These are phyloP conservation scores for Fusarium marasasianum DNA, from an alignment of 2,329 filamentous ascomycete genomes.

Conservation along the genomic window DNA sequence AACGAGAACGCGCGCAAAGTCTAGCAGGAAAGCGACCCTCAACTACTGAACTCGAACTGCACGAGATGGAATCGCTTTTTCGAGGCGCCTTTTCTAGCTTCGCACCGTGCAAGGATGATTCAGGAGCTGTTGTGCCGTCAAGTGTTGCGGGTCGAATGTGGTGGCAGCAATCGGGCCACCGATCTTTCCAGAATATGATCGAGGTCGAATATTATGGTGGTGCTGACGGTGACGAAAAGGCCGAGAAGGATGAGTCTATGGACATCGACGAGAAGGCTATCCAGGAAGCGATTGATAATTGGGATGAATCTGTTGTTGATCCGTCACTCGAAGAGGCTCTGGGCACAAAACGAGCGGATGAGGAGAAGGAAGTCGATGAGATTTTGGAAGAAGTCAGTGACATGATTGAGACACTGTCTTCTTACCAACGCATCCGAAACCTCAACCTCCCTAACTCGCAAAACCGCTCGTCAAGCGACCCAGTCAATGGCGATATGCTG, in stretches of 20 bases:
- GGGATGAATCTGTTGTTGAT: conserved; percentile 67
- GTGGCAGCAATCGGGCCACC: conserved; percentile 78
- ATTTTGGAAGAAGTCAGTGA: conserved; percentile 78
- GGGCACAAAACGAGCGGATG: conserved; percentile 63
- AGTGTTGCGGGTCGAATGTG: conserved; percentile 75
- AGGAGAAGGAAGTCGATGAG: conserved; percentile 75
- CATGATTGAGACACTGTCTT: conserved; percentile 78
- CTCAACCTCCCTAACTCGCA: conserved; percentile 72
- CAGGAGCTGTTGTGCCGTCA: conserved; percentile 74
- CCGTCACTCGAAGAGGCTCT: conserved; percentile 65
- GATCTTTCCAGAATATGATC: conserved; percentile 71
- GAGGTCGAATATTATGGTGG: conserved; percentile 60
- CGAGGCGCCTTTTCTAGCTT: conserved; percentile 83
- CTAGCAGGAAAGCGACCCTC: conserved; percentile 68
- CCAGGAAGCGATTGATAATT: conserved; percentile 65
- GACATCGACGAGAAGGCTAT: conserved; percentile 63
- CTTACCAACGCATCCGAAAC: conserved; percentile 82
- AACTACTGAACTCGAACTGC: conserved; percentile 64
- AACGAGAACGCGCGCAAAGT: conserved; percentile 77
- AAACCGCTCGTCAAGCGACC: conserved; percentile 67
- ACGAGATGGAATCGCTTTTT: conserved; percentile 79
- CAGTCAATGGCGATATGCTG: conserved; percentile 73
- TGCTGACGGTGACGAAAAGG: conserved; percentile 48
- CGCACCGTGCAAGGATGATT: conserved; percentile 78
- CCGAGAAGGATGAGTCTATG: conserved; percentile 44